phyloP scores from a whole-genome alignment of 2,329 filamentous ascomycete species.

The Moelleriella libera region DNA sequence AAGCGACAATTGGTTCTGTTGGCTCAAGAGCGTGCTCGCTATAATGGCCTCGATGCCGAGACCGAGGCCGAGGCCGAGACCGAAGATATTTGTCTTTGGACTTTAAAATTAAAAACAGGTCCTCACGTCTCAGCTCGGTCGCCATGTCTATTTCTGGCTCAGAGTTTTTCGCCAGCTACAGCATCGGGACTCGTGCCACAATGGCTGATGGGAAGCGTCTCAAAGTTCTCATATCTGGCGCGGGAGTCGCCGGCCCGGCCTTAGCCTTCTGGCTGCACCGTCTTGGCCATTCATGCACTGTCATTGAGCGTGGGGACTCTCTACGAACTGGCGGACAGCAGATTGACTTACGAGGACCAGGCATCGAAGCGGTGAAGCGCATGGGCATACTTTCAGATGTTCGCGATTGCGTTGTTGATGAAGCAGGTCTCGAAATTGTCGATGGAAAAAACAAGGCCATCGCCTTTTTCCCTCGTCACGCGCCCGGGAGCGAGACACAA shows the following conservation, averaged over 20 bases:
- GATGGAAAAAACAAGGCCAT: slow-evolving; percentile 20
- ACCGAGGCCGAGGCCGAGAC: too few relatives aligned
- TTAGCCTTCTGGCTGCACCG: slow-evolving; percentile 16
- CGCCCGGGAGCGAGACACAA: slow-evolving; percentile 6
- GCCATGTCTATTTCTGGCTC: too few relatives aligned
- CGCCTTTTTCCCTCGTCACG: slow-evolving; percentile 19
- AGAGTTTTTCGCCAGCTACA: too few relatives aligned
- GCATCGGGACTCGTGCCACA: too few relatives aligned
- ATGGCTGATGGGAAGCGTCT: not conserved
- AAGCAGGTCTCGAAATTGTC: slow-evolving; percentile 34
- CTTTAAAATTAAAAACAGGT: too few relatives aligned
- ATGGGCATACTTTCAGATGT: slow-evolving; percentile 24
- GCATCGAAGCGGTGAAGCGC: slow-evolving; percentile 21
- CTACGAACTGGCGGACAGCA: slow-evolving; percentile 23
- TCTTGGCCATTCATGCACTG: slow-evolving; percentile 17
- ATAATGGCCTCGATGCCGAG: too few relatives aligned
- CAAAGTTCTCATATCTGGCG: slow-evolving; percentile 15
- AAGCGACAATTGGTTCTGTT: too few relatives aligned
- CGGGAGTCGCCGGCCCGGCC: slow-evolving; percentile 17
- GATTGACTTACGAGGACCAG: slow-evolving; percentile 29
- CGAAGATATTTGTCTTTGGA: too few relatives aligned
- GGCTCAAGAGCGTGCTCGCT: too few relatives aligned
- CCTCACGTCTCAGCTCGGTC: too few relatives aligned
- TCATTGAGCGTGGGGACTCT: slow-evolving; percentile 22
- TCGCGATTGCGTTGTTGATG: slow-evolving; percentile 22